Evolutionary conservation across 75 land plant genomes (phyloP).

Genomic region (Pinus albicaulis): DNA sequence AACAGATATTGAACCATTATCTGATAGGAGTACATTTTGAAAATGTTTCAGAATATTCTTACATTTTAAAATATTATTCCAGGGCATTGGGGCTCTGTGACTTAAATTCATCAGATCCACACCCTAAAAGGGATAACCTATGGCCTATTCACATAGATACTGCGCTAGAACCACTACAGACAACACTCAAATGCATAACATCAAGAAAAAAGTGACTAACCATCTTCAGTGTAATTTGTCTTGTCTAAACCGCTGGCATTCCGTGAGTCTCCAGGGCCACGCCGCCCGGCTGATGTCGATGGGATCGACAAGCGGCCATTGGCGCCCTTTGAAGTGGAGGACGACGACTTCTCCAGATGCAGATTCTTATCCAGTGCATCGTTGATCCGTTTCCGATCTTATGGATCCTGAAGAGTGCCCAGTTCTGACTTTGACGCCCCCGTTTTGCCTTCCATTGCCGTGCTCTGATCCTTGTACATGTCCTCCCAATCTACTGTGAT

Average conservation of each 20-base stretch:
- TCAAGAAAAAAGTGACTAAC: too few species aligned
- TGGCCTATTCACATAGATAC: too few species aligned
- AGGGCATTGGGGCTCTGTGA: too few species aligned
- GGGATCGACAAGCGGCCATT: not conserved
- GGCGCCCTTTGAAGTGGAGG: not conserved
- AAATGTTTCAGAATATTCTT: too few species aligned
- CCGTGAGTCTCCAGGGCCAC: not conserved
- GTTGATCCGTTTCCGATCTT: slow-evolving; percentile 30
- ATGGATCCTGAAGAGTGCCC: too few species aligned
- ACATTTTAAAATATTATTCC: too few species aligned
- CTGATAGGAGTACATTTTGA: too few species aligned
- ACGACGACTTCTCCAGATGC: slow-evolving; percentile 17
- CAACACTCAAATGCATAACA: too few species aligned
- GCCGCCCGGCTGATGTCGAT: not conserved
- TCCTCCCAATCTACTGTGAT: not conserved
- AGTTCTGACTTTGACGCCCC: slow-evolving; percentile 14
- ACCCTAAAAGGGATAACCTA: too few species aligned
- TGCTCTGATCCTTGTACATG: slow-evolving; percentile 26
- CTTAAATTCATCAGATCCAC: too few species aligned
- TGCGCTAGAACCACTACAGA: too few species aligned
- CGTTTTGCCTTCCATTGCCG: slow-evolving; percentile 1
- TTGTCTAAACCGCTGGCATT: not conserved
- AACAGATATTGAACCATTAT: too few species aligned
- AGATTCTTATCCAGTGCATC: slow-evolving; percentile 23
- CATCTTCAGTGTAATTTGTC: not conserved